Evolutionary conservation across 352 stramenopile genomes (phyloP).

Genomic region (Thraustochytrium sp.): DNA sequence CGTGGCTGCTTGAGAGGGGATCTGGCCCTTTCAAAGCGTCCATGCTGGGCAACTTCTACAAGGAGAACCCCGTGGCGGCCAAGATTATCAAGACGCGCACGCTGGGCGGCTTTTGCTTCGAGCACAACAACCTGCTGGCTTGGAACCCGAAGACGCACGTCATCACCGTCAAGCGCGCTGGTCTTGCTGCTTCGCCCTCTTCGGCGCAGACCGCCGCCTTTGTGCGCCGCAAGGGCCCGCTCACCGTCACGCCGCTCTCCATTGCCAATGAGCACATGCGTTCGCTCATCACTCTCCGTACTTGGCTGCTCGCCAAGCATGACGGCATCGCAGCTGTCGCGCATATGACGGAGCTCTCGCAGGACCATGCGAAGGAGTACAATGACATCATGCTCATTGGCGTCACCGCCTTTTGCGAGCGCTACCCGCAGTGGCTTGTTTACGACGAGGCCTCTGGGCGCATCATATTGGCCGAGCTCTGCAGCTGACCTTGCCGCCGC

Average conservation of each 20-base stretch:
- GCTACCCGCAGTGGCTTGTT: slow-evolving; percentile 2
- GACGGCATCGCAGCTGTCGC: not conserved
- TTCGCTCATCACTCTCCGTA: not conserved
- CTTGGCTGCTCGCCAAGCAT: not conserved
- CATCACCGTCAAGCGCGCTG: not conserved
- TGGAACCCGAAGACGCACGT: not conserved
- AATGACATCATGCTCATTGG: slow-evolving; percentile 8
- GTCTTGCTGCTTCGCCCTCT: not conserved
- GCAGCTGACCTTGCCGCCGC: too few relatives aligned
- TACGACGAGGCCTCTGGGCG: not conserved
- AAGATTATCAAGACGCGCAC: slow-evolving; percentile 9
- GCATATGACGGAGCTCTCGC: not conserved
- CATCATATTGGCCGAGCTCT: not conserved
- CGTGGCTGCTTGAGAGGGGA: not conserved
- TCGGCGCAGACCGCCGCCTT: not conserved
- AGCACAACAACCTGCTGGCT: not conserved
- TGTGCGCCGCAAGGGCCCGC: not conserved
- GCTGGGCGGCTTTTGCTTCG: not conserved
- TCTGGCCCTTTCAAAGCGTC: not conserved
- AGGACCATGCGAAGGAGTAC: not conserved
- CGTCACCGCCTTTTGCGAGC: not conserved
- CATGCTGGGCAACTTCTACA: slow-evolving; percentile 7
- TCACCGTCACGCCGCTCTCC: not conserved
- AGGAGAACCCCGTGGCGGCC: not conserved
- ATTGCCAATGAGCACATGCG: not conserved